Evolutionary conservation across 768 basidiomycete genomes (phyloP), one percentile per base, ranked within the genome.

Genomic region (Amanita polypyramis): DNA sequence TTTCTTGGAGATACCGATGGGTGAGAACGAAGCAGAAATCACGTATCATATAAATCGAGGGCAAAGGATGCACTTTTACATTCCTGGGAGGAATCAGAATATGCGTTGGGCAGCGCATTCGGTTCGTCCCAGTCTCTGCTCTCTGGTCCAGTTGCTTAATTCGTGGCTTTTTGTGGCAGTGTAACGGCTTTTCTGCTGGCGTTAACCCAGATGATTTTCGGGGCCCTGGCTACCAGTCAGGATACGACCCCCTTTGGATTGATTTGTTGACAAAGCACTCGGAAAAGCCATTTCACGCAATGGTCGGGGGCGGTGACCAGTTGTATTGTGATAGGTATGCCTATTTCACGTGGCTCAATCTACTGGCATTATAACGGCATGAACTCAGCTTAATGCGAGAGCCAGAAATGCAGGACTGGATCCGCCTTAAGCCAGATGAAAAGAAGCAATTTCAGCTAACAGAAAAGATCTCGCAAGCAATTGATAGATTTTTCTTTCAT

Each of bases 231-330:
- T 94, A 80, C 58, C 80, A 74, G 52, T 80, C 68, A 42, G 91
- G 89, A 0, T 90, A 85, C 55, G 93, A 94, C 61, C 91, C 90
- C 5, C 78, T 97, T 9, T 99, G 95, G 95, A 73, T 80, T 52
- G 94, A 99, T 65, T 66, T 99, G n/a, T 75, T 98, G 20, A 67
- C 77, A 36, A 82, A 85, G 56, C 96, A 98, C 56, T 70, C 75
- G 2, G 75, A 79, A 57, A 67, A 70, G 49, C 93, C 95, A 0
- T 92, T 92, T 60, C 95, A 99, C 58, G 79, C 72, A n/a, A 72
- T 98, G 30, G 82, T 96, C 5, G 95, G 95, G 14, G 95, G 95
- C 15, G 92, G 93, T 9, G 92, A 95, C 61, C 93, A 95, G 61
- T 70, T 96, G 14, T 96, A 92, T 57, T 90, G 88, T 52, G 89